Evolutionary conservation across 1,284 basidiomycete genomes (phyloP).

Genomic region (Ustilago tritici): DNA sequence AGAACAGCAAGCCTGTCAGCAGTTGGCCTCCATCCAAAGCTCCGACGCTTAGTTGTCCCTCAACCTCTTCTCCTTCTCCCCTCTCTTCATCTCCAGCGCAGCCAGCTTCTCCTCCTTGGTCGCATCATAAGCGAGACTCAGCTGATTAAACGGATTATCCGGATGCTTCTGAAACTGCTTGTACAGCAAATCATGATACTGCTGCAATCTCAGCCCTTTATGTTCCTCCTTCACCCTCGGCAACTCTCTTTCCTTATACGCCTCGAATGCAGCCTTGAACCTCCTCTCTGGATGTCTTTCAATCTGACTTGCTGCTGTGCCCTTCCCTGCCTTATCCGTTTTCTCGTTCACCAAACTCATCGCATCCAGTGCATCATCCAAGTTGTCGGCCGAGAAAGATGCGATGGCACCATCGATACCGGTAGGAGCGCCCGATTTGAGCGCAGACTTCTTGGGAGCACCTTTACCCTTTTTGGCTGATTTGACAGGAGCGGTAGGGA

Average conservation of each 20-base stretch:
- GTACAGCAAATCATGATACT: constrained; percentile 76
- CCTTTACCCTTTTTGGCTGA: constrained; percentile 72
- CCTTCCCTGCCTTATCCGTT: constrained; percentile 85
- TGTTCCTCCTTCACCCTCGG: constrained; percentile 83
- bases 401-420: constrained; percentile 59
- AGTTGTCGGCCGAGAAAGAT: constrained; percentile 82
- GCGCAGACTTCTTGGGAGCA: constrained; percentile 38
- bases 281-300: constrained; percentile 93
- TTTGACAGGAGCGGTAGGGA: constrained; percentile 78
- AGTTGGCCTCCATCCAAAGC: no score
- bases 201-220: constrained; percentile 84
- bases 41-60: constrained; percentile 17
- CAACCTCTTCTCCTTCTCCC: constrained; percentile 63
- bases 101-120: constrained; percentile 83
- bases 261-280: constrained; percentile 81
- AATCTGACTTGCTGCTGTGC: constrained; percentile 78
- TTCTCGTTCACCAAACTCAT: constrained; percentile 88
- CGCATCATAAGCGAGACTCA: constrained; percentile 80
- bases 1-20: no score
- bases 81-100: constrained; percentile 74
- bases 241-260: constrained; percentile 88
- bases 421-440: constrained; percentile 33
- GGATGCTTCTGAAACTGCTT: constrained; percentile 77
- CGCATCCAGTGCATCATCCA: constrained; percentile 92
- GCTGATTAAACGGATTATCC: constrained; percentile 81